Base-by-base conservation (phyloP, 257 asterid species). In the Solanum habrochaites region DNA sequence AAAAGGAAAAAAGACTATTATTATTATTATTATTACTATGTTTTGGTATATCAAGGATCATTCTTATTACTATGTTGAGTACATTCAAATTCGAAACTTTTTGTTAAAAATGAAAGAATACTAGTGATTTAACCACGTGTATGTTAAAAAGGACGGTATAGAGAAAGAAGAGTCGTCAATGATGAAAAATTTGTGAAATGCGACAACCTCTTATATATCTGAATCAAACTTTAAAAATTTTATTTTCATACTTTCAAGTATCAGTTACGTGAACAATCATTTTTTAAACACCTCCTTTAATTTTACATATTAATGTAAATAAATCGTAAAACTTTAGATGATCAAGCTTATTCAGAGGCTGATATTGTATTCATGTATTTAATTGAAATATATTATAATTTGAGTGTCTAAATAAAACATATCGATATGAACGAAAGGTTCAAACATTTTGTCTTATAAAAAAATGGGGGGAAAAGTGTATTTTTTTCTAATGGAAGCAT, bases 391-490 rank as follows among this genome's bases (percentile, higher is more conserved):
- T 58, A 58, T 20, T 58, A 58, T 58, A 58, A 20, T 58, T n/a
- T 5, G 0, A 62, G 15, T 62, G 8, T 4, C 70, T 62, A 62
- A 62, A 62, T 23, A 62, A 62, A 62, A 62, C 0, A 62, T 10
- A 23, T 0, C 0, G 16, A 2, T 10, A 10, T 4, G 2, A n/a
- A n/a, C 2, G 16, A 2, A 62, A 4, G 31, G 2, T 62, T 62
- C 31, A 62, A 62, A 62, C 7, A 62, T 62, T 62, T 62, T 62
- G 15, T 62, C 6, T 4, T 49, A 49, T 3, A 49, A 15, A 49
- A 49, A 45, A 16, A 14, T 2, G 43, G 43, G 43, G 43, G 11
- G 1, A 0, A 20, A 31, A 13, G 8, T 71, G 5, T 14, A 71
- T 32, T 71, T 71, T 71, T 32, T 71, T 35, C 15, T 71, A 71